phyloP scores from a whole-genome alignment of 306 rosid genomes.

The Trichosanthes truncata region DNA sequence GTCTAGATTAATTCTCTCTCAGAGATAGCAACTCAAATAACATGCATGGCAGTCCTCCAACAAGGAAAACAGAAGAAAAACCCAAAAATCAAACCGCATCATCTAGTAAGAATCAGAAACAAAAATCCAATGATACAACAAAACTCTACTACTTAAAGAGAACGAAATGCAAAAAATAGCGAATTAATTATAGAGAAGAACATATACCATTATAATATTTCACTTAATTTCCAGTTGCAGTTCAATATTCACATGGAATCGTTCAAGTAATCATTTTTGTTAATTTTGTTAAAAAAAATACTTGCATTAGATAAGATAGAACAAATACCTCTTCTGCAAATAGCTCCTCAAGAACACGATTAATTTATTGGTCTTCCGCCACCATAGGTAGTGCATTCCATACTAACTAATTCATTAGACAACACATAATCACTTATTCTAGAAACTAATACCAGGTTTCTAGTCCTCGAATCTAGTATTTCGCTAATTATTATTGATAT shows the following conservation, averaged over 20 bases:
- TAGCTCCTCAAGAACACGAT: no score
- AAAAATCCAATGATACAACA: no score
- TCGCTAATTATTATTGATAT: constrained; percentile 91
- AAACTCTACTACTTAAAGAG: no score
- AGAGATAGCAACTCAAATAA: no score
- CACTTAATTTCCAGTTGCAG: not conserved
- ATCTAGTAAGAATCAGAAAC: no score
- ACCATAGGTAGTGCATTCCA: constrained; percentile 99
- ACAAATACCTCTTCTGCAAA: constrained; percentile 74
- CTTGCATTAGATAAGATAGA: not conserved
- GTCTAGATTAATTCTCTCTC: no score
- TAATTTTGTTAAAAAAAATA: not conserved
- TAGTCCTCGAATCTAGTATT: constrained; percentile 92
- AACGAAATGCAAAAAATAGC: no score
- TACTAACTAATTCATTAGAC: constrained; percentile 91
- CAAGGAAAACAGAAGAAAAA: no score
- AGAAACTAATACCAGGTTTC: constrained; percentile 96
- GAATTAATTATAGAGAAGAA: no score
- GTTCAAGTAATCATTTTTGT: not conserved
- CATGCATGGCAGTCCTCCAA: no score
- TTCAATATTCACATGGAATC: no score
- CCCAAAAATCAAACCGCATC: no score
- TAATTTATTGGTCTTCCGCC: constrained; percentile 96
- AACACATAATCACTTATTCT: constrained; percentile 92
- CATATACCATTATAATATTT: not conserved